A percentile compares a stretch with the other conserved stretches of the same genome.
Evolutionary conservation across 257 asterid genomes (phyloP).

Genomic region (Nicotiana sylvestris): DNA sequence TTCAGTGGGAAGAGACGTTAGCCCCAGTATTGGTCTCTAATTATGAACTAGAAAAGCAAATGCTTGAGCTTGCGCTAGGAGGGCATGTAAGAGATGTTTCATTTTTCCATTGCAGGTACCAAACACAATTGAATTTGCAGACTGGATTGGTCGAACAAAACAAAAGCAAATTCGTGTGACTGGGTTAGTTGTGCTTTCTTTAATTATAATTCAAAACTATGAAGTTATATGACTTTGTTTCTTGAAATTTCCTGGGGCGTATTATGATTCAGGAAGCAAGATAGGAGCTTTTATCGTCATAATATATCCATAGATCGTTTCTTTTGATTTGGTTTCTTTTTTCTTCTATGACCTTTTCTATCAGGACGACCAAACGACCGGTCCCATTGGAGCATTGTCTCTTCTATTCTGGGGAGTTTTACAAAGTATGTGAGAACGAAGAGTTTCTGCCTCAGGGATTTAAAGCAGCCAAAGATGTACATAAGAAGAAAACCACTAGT

Average conservation of each 20-base stretch:
- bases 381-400: constrained; percentile 97
- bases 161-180: constrained; percentile 87
- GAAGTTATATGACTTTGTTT: constrained; percentile 12
- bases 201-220: constrained; percentile 14
- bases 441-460: constrained; percentile 72
- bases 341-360: constrained; percentile 13
- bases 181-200: constrained; percentile 58
- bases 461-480: constrained; percentile 78
- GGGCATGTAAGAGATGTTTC: constrained; percentile 8
- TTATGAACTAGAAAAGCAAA: neutral
- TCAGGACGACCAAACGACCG: constrained; percentile 94
- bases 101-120: constrained; percentile 61
- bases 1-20: neutral
- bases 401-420: constrained; percentile 90
- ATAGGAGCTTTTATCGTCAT: neutral
- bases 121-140: constrained; percentile 94
- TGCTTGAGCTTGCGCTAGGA: neutral
- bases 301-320: neutral
- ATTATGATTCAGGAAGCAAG: neutral
- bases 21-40: neutral
- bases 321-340: constrained; percentile 12
- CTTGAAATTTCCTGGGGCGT: neutral
- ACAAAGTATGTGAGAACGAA: constrained; percentile 86
- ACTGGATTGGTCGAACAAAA: constrained; percentile 99
- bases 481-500: constrained; percentile 50